A percentile compares a stretch with the other conserved stretches of the same genome.
Evolutionary conservation across 2,329 filamentous ascomycete species (phyloP).

Genomic region (Byssothecium circinans): DNA sequence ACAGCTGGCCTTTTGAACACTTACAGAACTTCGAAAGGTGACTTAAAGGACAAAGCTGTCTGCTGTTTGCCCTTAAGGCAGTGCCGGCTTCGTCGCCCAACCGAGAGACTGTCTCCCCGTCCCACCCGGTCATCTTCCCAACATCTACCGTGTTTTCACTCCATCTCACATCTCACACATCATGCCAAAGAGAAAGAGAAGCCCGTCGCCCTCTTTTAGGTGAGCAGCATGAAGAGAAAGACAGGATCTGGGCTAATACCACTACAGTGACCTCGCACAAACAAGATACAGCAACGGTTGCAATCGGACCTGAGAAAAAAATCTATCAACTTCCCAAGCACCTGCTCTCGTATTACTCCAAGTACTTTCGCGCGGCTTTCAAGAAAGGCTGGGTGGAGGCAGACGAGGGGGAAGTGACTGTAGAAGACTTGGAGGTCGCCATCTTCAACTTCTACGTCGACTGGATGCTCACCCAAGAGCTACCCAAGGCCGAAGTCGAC

Average conservation of each 20-base stretch:
- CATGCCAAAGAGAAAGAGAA: background rate
- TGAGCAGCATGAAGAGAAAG: background rate
- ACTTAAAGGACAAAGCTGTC: too few species aligned
- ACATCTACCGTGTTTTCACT: too few species aligned
- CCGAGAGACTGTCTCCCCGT: too few species aligned
- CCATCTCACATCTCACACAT: background rate
- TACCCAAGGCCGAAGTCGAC: background rate
- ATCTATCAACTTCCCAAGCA: slow-evolving; percentile 15
- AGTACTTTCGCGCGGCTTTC: slow-evolving; percentile 18
- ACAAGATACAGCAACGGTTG: slow-evolving; percentile 6
- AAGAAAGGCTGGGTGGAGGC: slow-evolving; percentile 13
- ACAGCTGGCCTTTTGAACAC: too few species aligned
- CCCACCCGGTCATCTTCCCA: too few species aligned
- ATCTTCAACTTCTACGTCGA: slow-evolving; percentile 4
- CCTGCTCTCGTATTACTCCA: slow-evolving; percentile 11
- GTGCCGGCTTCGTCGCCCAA: too few species aligned
- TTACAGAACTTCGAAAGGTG: too few species aligned
- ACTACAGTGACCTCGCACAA: background rate
- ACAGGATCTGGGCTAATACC: background rate
- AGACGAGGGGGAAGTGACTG: slow-evolving; percentile 2
- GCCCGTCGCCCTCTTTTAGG: background rate
- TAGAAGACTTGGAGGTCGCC: slow-evolving; percentile 8
- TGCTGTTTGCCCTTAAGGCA: too few species aligned
- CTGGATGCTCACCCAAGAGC: slow-evolving; percentile 3
- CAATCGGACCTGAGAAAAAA: slow-evolving; percentile 9